Conservation (phyloP, 2,329 filamentous ascomycete genomes). For the Fusarium subtropicale region DNA sequence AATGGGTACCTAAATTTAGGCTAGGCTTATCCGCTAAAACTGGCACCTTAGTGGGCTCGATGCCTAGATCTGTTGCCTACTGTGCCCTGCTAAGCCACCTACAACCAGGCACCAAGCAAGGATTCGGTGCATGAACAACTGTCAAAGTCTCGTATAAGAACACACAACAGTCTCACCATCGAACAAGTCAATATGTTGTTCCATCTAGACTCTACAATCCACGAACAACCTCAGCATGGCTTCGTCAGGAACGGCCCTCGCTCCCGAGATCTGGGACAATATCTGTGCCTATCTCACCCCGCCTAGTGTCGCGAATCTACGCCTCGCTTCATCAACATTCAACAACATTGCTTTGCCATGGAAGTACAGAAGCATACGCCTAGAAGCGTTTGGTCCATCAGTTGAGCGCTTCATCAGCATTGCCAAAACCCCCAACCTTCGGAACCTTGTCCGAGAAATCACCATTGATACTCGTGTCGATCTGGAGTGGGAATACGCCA, state of each 20-base stretch:
- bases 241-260: not conserved
- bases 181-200: not conserved
- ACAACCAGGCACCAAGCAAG: not conserved
- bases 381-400: slow-evolving; percentile 18
- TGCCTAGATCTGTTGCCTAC: too few relatives aligned
- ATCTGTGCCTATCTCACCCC: slow-evolving; percentile 14
- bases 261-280: slow-evolving; percentile 22
- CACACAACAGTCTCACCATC: not conserved
- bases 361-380: not conserved
- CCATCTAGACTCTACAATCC: not conserved
- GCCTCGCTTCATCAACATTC: slow-evolving; percentile 16
- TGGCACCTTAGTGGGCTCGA: too few relatives aligned
- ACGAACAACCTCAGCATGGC: not conserved
- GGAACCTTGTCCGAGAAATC: slow-evolving; percentile 22
- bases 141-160: slow-evolving; percentile 1
- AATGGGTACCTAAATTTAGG: too few relatives aligned
- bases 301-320: not conserved
- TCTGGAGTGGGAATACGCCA: not conserved
- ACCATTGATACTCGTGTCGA: slow-evolving; percentile 32
- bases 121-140: not conserved
- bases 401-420: slow-evolving; percentile 20
- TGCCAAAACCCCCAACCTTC: slow-evolving; percentile 7
- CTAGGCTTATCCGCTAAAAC: too few relatives aligned
- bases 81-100: too few relatives aligned
- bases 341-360: not conserved